A percentile compares a stretch with the other conserved stretches of the same genome.
Evolutionary conservation across 345 rosid species (phyloP).

Genomic region (Lenwebbia sp.): DNA sequence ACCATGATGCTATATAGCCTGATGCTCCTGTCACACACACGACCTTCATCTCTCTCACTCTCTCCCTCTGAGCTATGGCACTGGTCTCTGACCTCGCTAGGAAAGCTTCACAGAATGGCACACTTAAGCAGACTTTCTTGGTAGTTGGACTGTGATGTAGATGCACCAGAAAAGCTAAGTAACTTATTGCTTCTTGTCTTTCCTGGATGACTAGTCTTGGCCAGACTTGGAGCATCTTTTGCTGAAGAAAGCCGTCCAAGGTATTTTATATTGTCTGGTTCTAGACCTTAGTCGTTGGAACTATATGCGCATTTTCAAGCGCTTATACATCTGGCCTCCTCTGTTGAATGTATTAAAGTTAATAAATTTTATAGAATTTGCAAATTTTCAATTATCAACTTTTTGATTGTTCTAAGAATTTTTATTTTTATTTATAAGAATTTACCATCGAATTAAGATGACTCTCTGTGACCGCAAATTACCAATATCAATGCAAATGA

Average conservation of each 20-base stretch:
- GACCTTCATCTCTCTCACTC: conserved; percentile 1
- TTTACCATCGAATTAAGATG: too few relatives aligned
- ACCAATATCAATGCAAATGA: too few relatives aligned
- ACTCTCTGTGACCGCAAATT: too few relatives aligned
- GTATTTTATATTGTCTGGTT: not conserved
- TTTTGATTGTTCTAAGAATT: too few relatives aligned
- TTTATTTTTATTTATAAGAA: too few relatives aligned
- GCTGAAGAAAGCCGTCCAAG: not conserved
- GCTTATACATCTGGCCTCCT: not conserved
- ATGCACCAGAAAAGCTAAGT: not conserved
- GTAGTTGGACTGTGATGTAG: not conserved
- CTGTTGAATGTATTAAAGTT: not conserved
- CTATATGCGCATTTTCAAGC: not conserved
- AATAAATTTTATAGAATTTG: too few relatives aligned
- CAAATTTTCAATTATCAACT: too few relatives aligned
- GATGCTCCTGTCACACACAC: conserved; percentile 33
- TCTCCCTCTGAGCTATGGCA: not conserved
- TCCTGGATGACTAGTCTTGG: not conserved
- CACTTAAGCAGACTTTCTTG: not conserved
- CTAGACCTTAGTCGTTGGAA: not conserved
- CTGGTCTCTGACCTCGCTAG: not conserved
- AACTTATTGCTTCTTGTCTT: not conserved
- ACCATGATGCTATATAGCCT: conserved; percentile 41
- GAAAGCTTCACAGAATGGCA: not conserved
- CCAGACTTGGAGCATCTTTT: not conserved